Evolutionary conservation across 805 yeast species (phyloP), one percentile per base, ranked within the genome.

Genomic region (Citeromyces matritensis): DNA sequence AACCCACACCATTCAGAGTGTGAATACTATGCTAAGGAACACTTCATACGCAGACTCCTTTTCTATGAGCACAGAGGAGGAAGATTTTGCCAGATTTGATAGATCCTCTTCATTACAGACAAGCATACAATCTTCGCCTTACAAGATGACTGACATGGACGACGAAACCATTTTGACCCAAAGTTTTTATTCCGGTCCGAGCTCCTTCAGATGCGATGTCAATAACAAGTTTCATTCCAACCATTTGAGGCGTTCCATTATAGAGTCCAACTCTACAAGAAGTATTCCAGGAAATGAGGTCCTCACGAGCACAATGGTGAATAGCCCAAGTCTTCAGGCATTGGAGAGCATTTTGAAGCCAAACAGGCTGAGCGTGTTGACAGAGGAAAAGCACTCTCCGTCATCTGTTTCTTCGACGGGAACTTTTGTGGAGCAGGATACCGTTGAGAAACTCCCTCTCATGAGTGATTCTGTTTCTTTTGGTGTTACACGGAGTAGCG

Each of bases 61-160:
- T 17, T 17, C 29, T 15, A 26, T 26, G 29, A 26, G 29, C 17
- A 26, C 43, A 3, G 49, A 50, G 11, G 57, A 53, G 37, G 60
- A 54, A 24, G 51, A 44, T 14, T 59, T 54, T 33, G 49, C 49
- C 37, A 45, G 39, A 30, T 31, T 46, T 9, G 56, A 51, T 30
- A 41, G 52, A 15, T 52, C 58, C 1, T 52, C 58, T 8, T 55
- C 60, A 13, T 49, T 55, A 30, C 58, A 54, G 37, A 55, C 60
- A 3, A 51, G 57, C 33, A 47, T 57, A 2, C 39, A 45, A 4
- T 48, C 57, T 2, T 47, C 56, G 6, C 29, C 29, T 1, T 11
- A 15, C 15, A 15, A 14, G 2, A 30, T 41, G 5, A 34, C 28
- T 12, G 40, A 29, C 8, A 31, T 14, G 24, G 33, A 25, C 17